A percentile compares a stretch with the other conserved stretches of the same genome.
phyloP scores from a whole-genome alignment of 1,284 basidiomycete species.

The Polyporus tsugae region DNA sequence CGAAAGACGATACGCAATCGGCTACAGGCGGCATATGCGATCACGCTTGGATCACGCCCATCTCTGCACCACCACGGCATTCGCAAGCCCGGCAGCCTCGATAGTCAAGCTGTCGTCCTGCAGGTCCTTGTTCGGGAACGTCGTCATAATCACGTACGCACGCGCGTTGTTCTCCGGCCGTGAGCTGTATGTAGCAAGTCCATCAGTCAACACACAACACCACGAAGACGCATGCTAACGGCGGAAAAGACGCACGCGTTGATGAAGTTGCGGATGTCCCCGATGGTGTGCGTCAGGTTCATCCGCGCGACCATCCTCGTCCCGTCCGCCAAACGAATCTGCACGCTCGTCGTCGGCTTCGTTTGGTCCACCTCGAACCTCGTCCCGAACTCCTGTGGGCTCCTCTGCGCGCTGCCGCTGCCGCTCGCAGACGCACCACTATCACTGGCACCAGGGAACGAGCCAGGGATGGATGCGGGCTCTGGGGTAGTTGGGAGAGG shows the following conservation, averaged over 20 bases:
- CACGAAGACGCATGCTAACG: background rate
- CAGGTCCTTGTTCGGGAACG: slow-evolving; percentile 85
- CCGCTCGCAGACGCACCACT: slow-evolving; percentile 32
- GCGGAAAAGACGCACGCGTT: slow-evolving; percentile 74
- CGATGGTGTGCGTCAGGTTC: slow-evolving; percentile 93
- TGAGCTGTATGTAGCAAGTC: slow-evolving; percentile 56
- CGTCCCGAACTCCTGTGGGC: slow-evolving; percentile 54
- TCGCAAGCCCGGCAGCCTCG: slow-evolving; percentile 76
- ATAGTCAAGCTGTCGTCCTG: slow-evolving; percentile 77
- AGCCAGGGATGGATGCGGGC: slow-evolving; percentile 62
- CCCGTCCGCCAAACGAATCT: slow-evolving; percentile 91
- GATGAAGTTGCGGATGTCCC: slow-evolving; percentile 88
- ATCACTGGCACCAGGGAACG: slow-evolving; percentile 50
- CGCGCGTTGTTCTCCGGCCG: slow-evolving; percentile 73
- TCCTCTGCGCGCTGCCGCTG: slow-evolving; percentile 27
- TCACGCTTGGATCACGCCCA: slow-evolving; percentile 64
- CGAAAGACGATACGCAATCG: background rate
- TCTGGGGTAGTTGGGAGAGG: slow-evolving; percentile 29
- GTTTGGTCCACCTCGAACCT: slow-evolving; percentile 85
- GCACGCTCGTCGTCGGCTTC: slow-evolving; percentile 89
- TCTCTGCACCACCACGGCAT: slow-evolving; percentile 89
- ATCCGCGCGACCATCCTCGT: slow-evolving; percentile 89
- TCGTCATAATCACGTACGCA: slow-evolving; percentile 82
- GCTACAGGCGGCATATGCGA: background rate
- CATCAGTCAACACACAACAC: background rate